Conservation (phyloP, 306 rosid species). For the Prunus mira region DNA sequence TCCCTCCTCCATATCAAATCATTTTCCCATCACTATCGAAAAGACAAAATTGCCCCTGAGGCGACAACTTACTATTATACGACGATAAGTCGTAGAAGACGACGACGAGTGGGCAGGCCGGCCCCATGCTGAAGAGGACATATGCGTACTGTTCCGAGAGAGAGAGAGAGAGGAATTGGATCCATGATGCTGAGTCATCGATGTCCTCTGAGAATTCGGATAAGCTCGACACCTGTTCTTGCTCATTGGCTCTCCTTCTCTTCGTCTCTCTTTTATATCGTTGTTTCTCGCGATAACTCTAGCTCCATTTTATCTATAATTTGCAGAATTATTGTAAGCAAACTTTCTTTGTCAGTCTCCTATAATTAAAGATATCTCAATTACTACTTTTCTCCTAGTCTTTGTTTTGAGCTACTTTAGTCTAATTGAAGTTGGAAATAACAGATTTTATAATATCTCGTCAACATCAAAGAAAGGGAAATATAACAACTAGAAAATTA, state of each 20-base stretch:
- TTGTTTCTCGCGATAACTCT: neutral
- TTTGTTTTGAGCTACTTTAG: too few species aligned
- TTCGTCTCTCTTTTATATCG: neutral
- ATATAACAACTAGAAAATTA: too few species aligned
- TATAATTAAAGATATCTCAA: too few species aligned
- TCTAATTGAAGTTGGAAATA: too few species aligned
- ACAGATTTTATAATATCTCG: too few species aligned
- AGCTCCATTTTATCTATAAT: too few species aligned
- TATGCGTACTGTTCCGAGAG: neutral
- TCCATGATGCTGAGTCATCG: conserved; percentile 18
- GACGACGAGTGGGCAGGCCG: neutral
- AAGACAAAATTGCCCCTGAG: conserved; percentile 4
- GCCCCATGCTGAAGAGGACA: neutral
- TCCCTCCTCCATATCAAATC: neutral
- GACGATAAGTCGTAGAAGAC: neutral
- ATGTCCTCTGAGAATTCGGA: conserved; percentile 36
- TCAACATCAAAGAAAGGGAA: too few species aligned
- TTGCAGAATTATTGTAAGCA: too few species aligned
- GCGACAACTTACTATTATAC: neutral
- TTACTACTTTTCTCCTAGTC: too few species aligned
- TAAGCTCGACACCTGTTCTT: conserved; percentile 46
- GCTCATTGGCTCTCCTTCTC: neutral
- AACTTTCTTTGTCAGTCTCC: too few species aligned
- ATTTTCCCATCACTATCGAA: neutral
- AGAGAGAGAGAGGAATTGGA: neutral